Conservation (phyloP, 495 filamentous ascomycete genomes). For the Penicillium lividum region DNA sequence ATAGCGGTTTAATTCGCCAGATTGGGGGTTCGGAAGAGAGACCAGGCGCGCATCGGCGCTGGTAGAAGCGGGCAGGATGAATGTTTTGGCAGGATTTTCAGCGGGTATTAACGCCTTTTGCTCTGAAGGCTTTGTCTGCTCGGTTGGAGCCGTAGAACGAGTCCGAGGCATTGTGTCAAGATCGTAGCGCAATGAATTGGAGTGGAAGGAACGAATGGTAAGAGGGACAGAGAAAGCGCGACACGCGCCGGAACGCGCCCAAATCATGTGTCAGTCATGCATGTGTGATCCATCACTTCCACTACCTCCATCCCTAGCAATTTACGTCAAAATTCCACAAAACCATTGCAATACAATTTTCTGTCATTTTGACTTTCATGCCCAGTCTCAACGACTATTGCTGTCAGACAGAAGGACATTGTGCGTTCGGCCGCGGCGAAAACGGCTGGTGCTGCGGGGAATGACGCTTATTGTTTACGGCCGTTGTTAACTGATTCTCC, state of each 20-base stretch:
- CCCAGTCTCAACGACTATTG: background rate
- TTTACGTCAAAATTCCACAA: background rate
- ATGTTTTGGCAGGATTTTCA: constrained; percentile 61
- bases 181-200: constrained; percentile 1
- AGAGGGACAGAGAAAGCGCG: constrained; percentile 23
- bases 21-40: constrained; percentile 77
- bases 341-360: background rate
- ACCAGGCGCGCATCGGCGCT: constrained; percentile 68
- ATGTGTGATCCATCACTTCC: constrained; percentile 26
- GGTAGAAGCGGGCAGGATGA: constrained; percentile 74
- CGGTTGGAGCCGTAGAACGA: constrained; percentile 33
- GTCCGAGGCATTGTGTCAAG: constrained; percentile 26
- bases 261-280: constrained; percentile 30
- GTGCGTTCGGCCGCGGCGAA: constrained; percentile 16
- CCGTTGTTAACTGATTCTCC: constrained; percentile 5
- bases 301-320: constrained; percentile 11
- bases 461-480: constrained; percentile 21
- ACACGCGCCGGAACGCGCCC: constrained; percentile 35
- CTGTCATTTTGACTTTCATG: background rate
- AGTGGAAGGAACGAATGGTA: constrained; percentile 5
- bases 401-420: constrained; percentile 1
- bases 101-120: constrained; percentile 21
- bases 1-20: constrained; percentile 64
- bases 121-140: constrained; percentile 14
- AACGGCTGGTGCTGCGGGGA: constrained; percentile 21